Evolutionary conservation across 1,284 basidiomycete species (phyloP), one percentile per base, ranked within the genome.

Genomic region (Phlebopus sp.): DNA sequence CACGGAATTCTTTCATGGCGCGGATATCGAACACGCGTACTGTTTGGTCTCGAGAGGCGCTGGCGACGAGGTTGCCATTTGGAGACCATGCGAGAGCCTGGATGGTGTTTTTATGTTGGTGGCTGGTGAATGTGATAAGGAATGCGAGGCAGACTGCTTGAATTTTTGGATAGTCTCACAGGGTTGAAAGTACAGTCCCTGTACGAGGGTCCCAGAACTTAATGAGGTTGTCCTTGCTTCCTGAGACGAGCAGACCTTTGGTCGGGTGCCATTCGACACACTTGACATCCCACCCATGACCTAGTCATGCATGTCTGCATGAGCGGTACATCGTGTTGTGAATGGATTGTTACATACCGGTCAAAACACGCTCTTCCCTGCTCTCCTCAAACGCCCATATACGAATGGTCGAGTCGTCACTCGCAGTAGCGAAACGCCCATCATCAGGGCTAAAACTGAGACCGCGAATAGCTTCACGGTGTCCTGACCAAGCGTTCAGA

Each of bases 161-260:
- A 27, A n/a, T n/a, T 42, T 32, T 21, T 46, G 11, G 25, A 72
- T n/a, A n/a, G n/a, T n/a, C 84, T 55, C 62, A 93, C 87, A 96
- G 69, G 0, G 93, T 95, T 5, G 90, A 90, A 9, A 97, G 77
- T 31, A 86, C 84, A 5, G 90, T 92, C 31, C 87, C 90, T 8
- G 89, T 90, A 37, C 94, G 78, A 6, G 96, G 97, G 70, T 99
- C 96, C 96, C 96, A 99, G 68, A 99, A 98, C 63, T 98, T 99
- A 69, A 99, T 93, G 57, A 94, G 81, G 68, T 98, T 97, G 69
- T 99, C 97, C 70, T 98, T 98, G 62, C 90, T 91, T 21, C 97
- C 96, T 1, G 90, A 93, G 2, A 91, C 92, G 15, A 99, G 79
- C 5, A 99, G 74, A 3, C 96, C 95, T 68, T 98, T 97, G 3